Evolutionary conservation across 2,329 filamentous ascomycete genomes (phyloP).

Genomic region (Claviceps lovelessii): DNA sequence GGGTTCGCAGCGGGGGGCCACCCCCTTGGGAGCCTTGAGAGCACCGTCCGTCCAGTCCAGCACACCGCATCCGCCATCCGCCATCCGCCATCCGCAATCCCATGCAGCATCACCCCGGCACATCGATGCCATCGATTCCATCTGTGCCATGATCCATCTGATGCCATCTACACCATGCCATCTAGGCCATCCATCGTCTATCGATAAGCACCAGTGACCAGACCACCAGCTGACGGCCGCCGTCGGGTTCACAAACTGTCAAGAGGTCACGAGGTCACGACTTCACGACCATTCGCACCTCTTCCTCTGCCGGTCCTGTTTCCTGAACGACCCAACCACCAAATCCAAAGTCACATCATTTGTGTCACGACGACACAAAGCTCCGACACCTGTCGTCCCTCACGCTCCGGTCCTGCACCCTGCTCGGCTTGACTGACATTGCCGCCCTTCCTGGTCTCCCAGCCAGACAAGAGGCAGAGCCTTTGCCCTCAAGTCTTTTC

Average conservation of each 20-base stretch:
- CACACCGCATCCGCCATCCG: too few species aligned
- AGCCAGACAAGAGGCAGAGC: not conserved
- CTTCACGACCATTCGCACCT: not conserved
- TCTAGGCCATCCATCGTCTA: not conserved
- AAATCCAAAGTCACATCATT: not conserved
- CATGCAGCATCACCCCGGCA: too few species aligned
- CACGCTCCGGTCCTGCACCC: not conserved
- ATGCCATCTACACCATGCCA: too few species aligned
- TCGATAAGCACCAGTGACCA: slow-evolving; percentile 2
- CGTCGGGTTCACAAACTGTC: not conserved
- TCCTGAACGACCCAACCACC: not conserved
- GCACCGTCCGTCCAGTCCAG: too few species aligned
- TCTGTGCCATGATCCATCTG: too few species aligned
- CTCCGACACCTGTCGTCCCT: not conserved
- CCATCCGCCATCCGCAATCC: too few species aligned
- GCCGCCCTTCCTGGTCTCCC: not conserved
- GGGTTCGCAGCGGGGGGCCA: not conserved
- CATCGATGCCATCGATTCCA: too few species aligned
- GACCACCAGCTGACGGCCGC: not conserved
- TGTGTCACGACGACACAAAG: not conserved
- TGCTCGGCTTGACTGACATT: not conserved
- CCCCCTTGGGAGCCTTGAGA: not conserved
- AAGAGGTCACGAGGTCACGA: not conserved
- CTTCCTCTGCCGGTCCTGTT: not conserved
- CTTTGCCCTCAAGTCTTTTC: too few species aligned